These are phyloP conservation scores for Tolypocladium guangdongense DNA, from an alignment of 2,329 filamentous ascomycete genomes.

Conservation along the genomic window DNA sequence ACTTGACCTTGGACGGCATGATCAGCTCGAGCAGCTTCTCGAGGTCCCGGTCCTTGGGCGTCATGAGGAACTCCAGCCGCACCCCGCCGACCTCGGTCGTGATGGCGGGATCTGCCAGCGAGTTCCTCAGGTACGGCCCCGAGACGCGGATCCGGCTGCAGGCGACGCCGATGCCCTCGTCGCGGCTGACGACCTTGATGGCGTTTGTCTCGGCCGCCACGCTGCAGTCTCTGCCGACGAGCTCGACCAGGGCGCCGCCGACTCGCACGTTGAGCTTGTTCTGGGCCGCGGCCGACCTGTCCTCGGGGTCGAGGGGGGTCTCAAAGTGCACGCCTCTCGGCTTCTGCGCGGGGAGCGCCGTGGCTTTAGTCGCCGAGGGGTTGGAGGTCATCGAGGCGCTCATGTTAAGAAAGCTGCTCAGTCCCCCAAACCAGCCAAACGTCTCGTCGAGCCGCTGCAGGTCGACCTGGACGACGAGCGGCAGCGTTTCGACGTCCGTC, in stretches of 20 bases:
- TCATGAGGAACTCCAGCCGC: conserved; percentile 58
- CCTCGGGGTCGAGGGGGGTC: conserved; percentile 36
- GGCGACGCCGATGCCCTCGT: conserved; percentile 58
- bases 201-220: conserved; percentile 67
- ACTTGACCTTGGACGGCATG: conserved; percentile 84
- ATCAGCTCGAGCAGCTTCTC: conserved; percentile 75
- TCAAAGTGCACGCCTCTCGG: conserved; percentile 48
- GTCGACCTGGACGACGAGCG: conserved; percentile 66
- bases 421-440: conserved; percentile 77
- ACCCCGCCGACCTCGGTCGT: conserved; percentile 53
- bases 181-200: conserved; percentile 68
- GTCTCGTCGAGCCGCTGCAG: conserved; percentile 75
- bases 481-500: conserved; percentile 63
- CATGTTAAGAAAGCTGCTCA: conserved; percentile 84
- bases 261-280: conserved; percentile 69
- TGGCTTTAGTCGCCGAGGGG: conserved; percentile 37
- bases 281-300: conserved; percentile 33
- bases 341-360: conserved; percentile 29
- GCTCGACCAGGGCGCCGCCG: conserved; percentile 61
- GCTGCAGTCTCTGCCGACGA: conserved; percentile 70
- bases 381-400: conserved; percentile 73
- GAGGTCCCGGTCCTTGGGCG: conserved; percentile 70
- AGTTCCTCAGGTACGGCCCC: conserved; percentile 53
- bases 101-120: conserved; percentile 47
- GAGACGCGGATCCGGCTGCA: conserved; percentile 66